phyloP scores from a whole-genome alignment of 179 eudicot genomes.

The Camellia oleifera region DNA sequence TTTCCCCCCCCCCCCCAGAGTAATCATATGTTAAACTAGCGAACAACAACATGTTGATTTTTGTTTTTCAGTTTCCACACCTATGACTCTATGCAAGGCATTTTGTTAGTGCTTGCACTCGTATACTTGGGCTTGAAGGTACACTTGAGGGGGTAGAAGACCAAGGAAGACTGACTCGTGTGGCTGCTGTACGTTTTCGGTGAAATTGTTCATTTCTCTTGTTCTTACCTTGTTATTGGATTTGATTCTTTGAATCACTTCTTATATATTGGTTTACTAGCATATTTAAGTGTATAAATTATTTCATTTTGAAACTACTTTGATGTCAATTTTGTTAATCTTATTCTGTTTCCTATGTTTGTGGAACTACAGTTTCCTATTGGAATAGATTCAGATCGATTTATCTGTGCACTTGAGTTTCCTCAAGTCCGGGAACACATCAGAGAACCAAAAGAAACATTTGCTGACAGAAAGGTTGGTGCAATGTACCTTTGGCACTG shows the following conservation, averaged over 20 bases:
- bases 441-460: conserved; percentile 73
- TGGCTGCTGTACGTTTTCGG: conserved; percentile 78
- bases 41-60: not conserved
- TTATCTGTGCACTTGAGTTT: conserved; percentile 76
- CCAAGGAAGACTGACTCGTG: conserved; percentile 94
- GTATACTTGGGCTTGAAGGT: conserved; percentile 98
- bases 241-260: conserved; percentile 7
- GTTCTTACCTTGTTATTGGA: conserved; percentile 7
- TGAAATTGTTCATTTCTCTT: conserved; percentile 4
- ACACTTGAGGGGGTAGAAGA: conserved; percentile 99
- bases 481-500: conserved; percentile 9
- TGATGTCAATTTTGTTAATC: conserved; percentile 12
- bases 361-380: conserved; percentile 77
- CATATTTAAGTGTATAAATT: not conserved
- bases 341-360: conserved; percentile 14
- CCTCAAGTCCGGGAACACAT: conserved; percentile 77
- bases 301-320: conserved; percentile 7
- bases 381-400: conserved; percentile 93
- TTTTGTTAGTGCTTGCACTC: conserved; percentile 98
- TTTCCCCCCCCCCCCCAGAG: not conserved
- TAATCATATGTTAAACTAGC: not conserved
- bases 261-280: conserved; percentile 7
- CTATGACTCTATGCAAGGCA: conserved; percentile 93
- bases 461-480: conserved; percentile 87
- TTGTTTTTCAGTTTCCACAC: conserved; percentile 75